Evolutionary conservation across 1,284 basidiomycete species (phyloP).

Genomic region (Trichosporon asahii): DNA sequence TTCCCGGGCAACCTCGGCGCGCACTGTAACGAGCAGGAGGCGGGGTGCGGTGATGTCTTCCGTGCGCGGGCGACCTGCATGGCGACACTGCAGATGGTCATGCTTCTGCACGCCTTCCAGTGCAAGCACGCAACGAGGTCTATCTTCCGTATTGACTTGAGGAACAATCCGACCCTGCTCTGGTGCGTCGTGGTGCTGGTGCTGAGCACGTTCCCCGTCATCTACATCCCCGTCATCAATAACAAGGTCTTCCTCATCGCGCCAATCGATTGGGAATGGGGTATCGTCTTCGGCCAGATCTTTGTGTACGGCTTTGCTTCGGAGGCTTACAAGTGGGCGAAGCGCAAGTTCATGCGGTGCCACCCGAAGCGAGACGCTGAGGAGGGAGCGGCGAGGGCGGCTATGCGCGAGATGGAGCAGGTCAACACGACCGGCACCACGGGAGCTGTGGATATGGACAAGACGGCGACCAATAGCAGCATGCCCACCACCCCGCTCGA

Average conservation of each 20-base stretch:
- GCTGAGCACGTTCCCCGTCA: slow-evolving; percentile 44
- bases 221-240: slow-evolving; percentile 52
- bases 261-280: slow-evolving; percentile 50
- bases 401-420: neutral
- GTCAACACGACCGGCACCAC: neutral
- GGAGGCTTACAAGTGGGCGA: slow-evolving; percentile 44
- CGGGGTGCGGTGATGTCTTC: slow-evolving; percentile 53
- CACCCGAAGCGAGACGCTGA: neutral
- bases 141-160: slow-evolving; percentile 56
- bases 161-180: slow-evolving; percentile 58
- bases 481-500: neutral
- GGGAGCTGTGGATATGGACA: neutral
- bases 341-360: slow-evolving; percentile 21
- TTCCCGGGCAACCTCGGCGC: slow-evolving; percentile 26
- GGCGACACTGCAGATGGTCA: slow-evolving; percentile 58
- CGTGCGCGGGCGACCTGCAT: slow-evolving; percentile 59
- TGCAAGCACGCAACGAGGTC: slow-evolving; percentile 50
- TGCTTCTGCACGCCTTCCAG: slow-evolving; percentile 49
- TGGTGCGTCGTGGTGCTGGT: slow-evolving; percentile 52
- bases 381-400: neutral
- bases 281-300: slow-evolving; percentile 49
- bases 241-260: slow-evolving; percentile 48
- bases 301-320: slow-evolving; percentile 41
- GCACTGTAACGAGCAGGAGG: slow-evolving; percentile 56
- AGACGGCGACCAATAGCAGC: neutral